Percentiles rank a stretch among this genome's conserved stretches.
phyloP scores from a whole-genome alignment of 2,329 filamentous ascomycete species.

The Colletotrichum zoysiae region DNA sequence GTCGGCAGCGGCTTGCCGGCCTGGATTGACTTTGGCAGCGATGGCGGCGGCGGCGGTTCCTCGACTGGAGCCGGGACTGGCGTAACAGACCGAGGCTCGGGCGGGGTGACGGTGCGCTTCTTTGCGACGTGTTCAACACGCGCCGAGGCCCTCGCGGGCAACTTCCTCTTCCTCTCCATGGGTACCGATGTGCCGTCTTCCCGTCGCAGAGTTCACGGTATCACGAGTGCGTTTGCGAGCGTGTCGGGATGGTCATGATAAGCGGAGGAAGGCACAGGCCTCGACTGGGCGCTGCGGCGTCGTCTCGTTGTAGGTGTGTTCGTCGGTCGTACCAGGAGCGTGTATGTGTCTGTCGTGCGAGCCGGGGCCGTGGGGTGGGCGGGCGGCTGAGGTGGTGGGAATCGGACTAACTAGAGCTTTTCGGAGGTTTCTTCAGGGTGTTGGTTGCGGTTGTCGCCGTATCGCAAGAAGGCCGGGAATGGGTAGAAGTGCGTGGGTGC shows the following conservation, averaged over 20 bases:
- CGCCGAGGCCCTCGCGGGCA: constrained; percentile 72
- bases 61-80: constrained; percentile 56
- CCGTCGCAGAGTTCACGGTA: constrained; percentile 34
- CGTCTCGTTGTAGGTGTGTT: not conserved
- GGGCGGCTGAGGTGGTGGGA: not conserved
- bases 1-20: constrained; percentile 79
- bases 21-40: constrained; percentile 72
- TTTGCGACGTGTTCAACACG: constrained; percentile 71
- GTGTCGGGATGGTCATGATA: constrained; percentile 40
- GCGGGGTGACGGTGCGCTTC: constrained; percentile 69
- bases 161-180: constrained; percentile 77
- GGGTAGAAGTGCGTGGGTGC: not conserved
- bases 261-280: constrained; percentile 32
- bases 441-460: not conserved
- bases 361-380: not conserved
- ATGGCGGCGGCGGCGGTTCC: constrained; percentile 52
- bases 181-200: constrained; percentile 19
- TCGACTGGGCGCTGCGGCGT: constrained; percentile 28
- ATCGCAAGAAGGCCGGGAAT: not conserved
- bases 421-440: not conserved
- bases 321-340: not conserved
- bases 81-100: constrained; percentile 63
- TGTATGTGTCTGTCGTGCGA: not conserved
- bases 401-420: not conserved
- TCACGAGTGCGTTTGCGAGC: constrained; percentile 33